Evolutionary conservation across 2,329 filamentous ascomycete genomes (phyloP).

Genomic region (Talaromyces funiculosus): DNA sequence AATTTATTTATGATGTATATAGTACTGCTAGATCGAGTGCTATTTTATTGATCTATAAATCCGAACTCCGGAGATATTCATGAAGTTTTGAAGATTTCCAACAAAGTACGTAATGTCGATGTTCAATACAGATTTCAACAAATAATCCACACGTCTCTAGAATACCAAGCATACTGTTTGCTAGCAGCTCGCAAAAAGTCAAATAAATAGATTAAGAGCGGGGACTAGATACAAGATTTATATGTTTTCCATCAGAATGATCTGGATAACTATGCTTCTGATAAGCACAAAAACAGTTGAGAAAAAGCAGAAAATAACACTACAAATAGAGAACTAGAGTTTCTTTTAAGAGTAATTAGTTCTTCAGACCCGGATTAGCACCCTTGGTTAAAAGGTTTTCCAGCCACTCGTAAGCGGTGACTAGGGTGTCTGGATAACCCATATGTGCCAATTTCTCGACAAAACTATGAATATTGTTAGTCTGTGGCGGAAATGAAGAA

Average conservation of each 20-base stretch:
- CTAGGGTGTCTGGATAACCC: conserved; percentile 54
- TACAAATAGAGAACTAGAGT: not conserved
- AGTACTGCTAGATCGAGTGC: not conserved
- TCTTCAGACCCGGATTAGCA: conserved; percentile 9
- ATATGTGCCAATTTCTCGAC: conserved; percentile 59
- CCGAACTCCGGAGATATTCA: too few relatives aligned
- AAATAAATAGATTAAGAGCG: not conserved
- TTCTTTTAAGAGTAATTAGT: not conserved
- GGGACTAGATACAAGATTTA: not conserved
- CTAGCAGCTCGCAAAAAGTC: too few relatives aligned
- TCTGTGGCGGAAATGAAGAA: not conserved
- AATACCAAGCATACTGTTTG: too few relatives aligned
- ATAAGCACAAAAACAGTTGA: not conserved
- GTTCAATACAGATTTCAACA: too few relatives aligned
- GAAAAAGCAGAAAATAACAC: not conserved
- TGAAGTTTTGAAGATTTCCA: not conserved
- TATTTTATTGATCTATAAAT: not conserved
- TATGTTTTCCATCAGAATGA: not conserved
- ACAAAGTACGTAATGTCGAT: not conserved
- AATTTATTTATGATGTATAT: not conserved
- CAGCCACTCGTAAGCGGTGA: conserved; percentile 35
- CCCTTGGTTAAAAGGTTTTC: conserved; percentile 21
- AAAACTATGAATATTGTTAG: conserved; percentile 32
- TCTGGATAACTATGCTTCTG: not conserved
- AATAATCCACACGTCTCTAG: too few relatives aligned